phyloP scores from a whole-genome alignment of 768 basidiomycete species.

The Termitomyces sp. region DNA sequence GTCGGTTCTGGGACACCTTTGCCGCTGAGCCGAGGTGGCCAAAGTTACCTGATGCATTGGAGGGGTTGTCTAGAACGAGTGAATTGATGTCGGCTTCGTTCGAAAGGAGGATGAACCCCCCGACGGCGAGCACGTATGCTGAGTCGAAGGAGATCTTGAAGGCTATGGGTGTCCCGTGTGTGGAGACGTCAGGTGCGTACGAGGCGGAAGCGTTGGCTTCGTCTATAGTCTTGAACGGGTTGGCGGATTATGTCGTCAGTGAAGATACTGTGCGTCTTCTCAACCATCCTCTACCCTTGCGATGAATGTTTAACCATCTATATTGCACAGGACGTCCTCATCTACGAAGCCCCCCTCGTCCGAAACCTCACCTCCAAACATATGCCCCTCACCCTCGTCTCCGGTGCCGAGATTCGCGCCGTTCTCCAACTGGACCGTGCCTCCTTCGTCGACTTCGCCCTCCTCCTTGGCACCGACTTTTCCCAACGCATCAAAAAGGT shows the following conservation, averaged over 20 bases:
- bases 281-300: background rate
- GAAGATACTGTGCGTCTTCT: conserved; percentile 76
- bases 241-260: conserved; percentile 85
- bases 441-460: conserved; percentile 77
- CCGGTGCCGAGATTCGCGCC: conserved; percentile 57
- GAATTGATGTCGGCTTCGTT: conserved; percentile 61
- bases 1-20: conserved; percentile 52
- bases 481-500: conserved; percentile 80
- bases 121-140: conserved; percentile 61
- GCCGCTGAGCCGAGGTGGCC: conserved; percentile 9
- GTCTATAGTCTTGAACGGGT: conserved; percentile 67
- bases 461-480: conserved; percentile 90
- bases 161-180: conserved; percentile 81
- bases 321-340: conserved; percentile 62
- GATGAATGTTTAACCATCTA: background rate
- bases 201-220: conserved; percentile 89
- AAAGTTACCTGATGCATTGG: background rate
- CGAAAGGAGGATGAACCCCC: conserved; percentile 54
- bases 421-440: conserved; percentile 53
- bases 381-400: conserved; percentile 60
- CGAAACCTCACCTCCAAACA: conserved; percentile 66
- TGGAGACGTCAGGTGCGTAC: conserved; percentile 62
- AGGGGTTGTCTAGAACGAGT: conserved; percentile 41
- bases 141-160: conserved; percentile 66
- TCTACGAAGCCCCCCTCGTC: conserved; percentile 80